Percentiles rank a stretch among this genome's conserved stretches.
Evolutionary conservation across 495 filamentous ascomycete genomes (phyloP).

Genomic region (Xylaria nigripes): DNA sequence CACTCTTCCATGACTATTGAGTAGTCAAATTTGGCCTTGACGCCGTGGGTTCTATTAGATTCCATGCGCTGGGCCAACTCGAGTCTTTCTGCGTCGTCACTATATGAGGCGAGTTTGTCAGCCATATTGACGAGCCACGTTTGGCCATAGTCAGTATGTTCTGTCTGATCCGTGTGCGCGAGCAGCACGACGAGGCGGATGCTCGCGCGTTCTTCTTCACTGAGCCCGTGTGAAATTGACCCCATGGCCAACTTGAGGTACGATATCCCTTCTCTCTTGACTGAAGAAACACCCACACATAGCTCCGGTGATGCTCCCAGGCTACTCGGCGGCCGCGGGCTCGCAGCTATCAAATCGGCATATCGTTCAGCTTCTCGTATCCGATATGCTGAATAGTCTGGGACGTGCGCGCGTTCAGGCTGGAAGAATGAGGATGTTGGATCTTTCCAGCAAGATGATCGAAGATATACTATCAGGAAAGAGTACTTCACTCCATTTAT

Average conservation of each 20-base stretch:
- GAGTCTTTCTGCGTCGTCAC: constrained; percentile 19
- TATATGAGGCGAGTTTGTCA: constrained; percentile 42
- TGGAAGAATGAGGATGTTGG: constrained; percentile 25
- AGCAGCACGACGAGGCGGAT: constrained; percentile 47
- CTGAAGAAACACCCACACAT: constrained; percentile 29
- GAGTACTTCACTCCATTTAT: constrained; percentile 4
- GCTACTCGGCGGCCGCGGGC: background rate
- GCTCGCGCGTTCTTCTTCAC: constrained; percentile 34
- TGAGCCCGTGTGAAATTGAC: constrained; percentile 43
- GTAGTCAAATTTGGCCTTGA: constrained; percentile 38
- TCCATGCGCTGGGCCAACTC: constrained; percentile 17
- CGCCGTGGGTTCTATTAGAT: constrained; percentile 14
- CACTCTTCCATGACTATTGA: constrained; percentile 42
- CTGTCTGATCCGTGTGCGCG: constrained; percentile 38
- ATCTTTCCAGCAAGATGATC: constrained; percentile 18
- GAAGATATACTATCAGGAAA: constrained; percentile 14
- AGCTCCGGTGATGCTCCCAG: constrained; percentile 9
- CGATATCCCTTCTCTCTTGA: constrained; percentile 20
- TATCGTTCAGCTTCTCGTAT: constrained; percentile 17
- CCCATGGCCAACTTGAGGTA: constrained; percentile 45
- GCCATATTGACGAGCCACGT: constrained; percentile 41
- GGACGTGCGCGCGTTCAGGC: constrained; percentile 11
- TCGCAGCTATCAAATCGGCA: constrained; percentile 3
- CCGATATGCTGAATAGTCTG: constrained; percentile 18
- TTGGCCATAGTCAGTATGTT: constrained; percentile 43